Conservation (phyloP, 208 protist species). For the Crithidia fasciculata region DNA sequence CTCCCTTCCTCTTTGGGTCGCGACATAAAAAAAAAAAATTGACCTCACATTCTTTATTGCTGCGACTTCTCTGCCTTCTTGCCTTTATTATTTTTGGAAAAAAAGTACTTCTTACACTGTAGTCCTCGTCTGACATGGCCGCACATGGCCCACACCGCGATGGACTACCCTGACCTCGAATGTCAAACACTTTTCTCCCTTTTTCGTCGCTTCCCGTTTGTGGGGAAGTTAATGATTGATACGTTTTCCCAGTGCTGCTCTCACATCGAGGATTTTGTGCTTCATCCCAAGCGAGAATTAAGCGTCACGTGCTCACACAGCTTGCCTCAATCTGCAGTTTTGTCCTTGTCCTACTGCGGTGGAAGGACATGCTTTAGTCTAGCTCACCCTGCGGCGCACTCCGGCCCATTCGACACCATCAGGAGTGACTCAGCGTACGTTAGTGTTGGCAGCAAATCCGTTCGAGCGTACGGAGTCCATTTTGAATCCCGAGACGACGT, state of each 20-base stretch:
- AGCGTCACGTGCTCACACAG: constrained; percentile 16
- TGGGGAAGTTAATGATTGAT: constrained; percentile 3
- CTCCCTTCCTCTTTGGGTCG: no score
- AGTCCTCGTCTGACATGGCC: background rate
- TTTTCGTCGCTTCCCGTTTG: constrained; percentile 16
- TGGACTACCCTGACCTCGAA: constrained; percentile 21
- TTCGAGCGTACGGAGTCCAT: constrained; percentile 12
- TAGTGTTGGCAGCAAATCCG: background rate
- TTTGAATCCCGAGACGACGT: constrained; percentile 30
- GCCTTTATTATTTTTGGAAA: background rate
- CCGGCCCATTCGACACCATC: background rate
- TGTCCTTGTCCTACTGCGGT: constrained; percentile 6
- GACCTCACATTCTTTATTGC: no score
- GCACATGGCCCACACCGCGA: background rate
- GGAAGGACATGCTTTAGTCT: constrained; percentile 9
- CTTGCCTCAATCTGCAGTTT: background rate
- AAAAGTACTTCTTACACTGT: background rate
- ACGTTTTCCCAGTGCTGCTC: constrained; percentile 10
- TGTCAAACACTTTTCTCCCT: constrained; percentile 22
- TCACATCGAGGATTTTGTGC: constrained; percentile 13
- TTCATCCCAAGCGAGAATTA: background rate
- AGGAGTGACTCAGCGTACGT: constrained; percentile 7
- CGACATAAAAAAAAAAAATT: no score
- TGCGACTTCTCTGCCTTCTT: no score
- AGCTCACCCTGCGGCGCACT: background rate